These are phyloP conservation scores for Venturia aucupariae DNA, from an alignment of 2,329 filamentous ascomycete genomes.

Conservation along the genomic window DNA sequence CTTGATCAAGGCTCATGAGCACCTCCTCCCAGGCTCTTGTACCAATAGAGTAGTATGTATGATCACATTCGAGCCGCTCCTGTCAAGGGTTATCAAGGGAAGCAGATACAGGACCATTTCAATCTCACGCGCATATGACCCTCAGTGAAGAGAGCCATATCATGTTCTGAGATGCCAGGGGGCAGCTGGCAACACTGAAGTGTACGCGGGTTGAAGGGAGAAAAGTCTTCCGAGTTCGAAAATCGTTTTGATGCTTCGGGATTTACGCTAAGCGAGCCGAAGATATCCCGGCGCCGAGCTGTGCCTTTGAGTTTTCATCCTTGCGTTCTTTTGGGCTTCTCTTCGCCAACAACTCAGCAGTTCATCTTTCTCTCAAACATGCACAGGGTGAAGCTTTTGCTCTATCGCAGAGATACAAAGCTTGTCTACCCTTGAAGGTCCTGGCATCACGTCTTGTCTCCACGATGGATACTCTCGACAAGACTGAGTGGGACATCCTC, in stretches of 20 bases:
- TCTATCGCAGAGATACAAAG: background rate
- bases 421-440: background rate
- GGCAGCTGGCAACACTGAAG: background rate
- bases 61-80: constrained; percentile 35
- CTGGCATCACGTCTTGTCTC: background rate
- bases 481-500: constrained; percentile 43
- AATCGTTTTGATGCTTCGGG: background rate
- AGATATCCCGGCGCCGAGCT: background rate
- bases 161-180: constrained; percentile 8
- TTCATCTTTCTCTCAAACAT: background rate
- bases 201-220: constrained; percentile 23
- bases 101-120: constrained; percentile 42
- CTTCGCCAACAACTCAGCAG: background rate
- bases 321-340: background rate
- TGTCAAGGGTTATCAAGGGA: constrained; percentile 40
- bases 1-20: no score
- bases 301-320: background rate
- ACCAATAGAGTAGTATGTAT: background rate
- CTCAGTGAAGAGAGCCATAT: constrained; percentile 19
- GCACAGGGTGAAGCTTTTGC: background rate
- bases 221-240: background rate
- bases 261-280: background rate
- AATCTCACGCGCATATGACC: constrained; percentile 34
- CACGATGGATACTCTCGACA: constrained; percentile 28
- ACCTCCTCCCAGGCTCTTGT: no score